Conservation (phyloP, 2,329 filamentous ascomycete genomes). For the Trichoderma lentiforme region DNA sequence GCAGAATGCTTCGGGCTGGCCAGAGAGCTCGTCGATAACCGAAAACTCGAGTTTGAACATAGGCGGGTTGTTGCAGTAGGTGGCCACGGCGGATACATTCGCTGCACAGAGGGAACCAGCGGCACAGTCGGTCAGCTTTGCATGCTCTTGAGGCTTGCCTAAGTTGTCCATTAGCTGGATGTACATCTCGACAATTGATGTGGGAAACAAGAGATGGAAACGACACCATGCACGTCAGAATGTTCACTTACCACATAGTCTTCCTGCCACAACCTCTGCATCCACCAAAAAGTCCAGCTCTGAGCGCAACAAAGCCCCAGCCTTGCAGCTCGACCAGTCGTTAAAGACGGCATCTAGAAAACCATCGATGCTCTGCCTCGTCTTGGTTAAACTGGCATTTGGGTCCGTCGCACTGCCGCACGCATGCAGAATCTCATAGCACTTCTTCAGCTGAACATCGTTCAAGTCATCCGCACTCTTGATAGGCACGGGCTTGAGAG, state of each 20-base stretch:
- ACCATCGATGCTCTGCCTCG: slow-evolving; percentile 31
- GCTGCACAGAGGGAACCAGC: slow-evolving; percentile 20
- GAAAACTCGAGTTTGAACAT: slow-evolving; percentile 30
- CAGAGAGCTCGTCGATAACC: slow-evolving; percentile 23
- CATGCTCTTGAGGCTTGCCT: slow-evolving; percentile 11
- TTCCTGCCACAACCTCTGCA: slow-evolving; percentile 27
- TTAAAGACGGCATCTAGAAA: slow-evolving; percentile 33
- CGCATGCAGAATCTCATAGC: slow-evolving; percentile 34
- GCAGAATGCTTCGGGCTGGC: slow-evolving; percentile 24
- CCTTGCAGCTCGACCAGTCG: slow-evolving; percentile 24
- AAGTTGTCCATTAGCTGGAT: background rate
- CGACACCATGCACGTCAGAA: background rate
- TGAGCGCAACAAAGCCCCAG: slow-evolving; percentile 22
- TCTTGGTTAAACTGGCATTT: slow-evolving; percentile 24
- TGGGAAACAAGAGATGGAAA: background rate
- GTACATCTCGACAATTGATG: background rate
- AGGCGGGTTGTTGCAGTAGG: slow-evolving; percentile 28
- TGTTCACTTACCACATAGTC: slow-evolving; percentile 29
- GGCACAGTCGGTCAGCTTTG: slow-evolving; percentile 20
- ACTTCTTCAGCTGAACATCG: slow-evolving; percentile 28
- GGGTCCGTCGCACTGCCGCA: slow-evolving; percentile 29
- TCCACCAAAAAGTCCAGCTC: slow-evolving; percentile 31
- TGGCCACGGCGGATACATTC: slow-evolving; percentile 26
- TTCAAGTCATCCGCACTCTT: slow-evolving; percentile 27
- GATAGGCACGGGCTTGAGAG: slow-evolving; percentile 24